Evolutionary conservation across 257 asterid species (phyloP), one percentile per base, ranked within the genome.

Genomic region (Linaria vulgaris): DNA sequence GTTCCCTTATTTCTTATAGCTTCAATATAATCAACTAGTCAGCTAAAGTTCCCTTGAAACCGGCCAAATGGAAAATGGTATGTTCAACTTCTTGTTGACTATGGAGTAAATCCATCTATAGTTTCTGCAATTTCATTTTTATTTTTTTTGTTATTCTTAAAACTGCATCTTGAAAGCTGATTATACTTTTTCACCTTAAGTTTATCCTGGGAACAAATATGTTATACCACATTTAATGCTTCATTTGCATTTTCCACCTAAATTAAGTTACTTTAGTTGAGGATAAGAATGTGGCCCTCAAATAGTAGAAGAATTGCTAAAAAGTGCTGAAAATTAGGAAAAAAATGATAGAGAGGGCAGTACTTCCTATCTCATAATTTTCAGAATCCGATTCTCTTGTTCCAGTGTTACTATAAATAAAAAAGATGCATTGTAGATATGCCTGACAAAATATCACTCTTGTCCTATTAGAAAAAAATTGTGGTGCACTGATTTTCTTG

Each of bases 401-500:
- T 27, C 6, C 6, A 27, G 34, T 27, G 34, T 6, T 27, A 27
- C 6, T 27, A 27, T 27, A 27, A 27, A 27, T 3, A 27, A 6
- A 27, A 27, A 27, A 27, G 3, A 27, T 27, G 3, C 37, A 65
- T 3, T 22, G 6, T 17, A 44, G 58, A 60, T 39, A 19, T 41
- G 22, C 14, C 14, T 12, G 23, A 23, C 14, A 16, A 52, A 43
- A 43, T 49, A 21, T 45, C 64, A 55, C 43, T 12, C 16, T 53
- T 24, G 4, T 30, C 45, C 59, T 38, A 27, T 12, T 37, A 3
- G 46, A 31, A 11, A 11, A n/a, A 34, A 20, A 48, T 43, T 25
- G 20, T 38, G 41, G 60, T 24, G 11, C 61, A 34, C 39, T 68
- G 66, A 22, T 66, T 24, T n/a, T 64, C 63, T 60, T 58, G 47